Conservation (phyloP, 208 protist genomes). For the Wallacemonas collosoma region DNA sequence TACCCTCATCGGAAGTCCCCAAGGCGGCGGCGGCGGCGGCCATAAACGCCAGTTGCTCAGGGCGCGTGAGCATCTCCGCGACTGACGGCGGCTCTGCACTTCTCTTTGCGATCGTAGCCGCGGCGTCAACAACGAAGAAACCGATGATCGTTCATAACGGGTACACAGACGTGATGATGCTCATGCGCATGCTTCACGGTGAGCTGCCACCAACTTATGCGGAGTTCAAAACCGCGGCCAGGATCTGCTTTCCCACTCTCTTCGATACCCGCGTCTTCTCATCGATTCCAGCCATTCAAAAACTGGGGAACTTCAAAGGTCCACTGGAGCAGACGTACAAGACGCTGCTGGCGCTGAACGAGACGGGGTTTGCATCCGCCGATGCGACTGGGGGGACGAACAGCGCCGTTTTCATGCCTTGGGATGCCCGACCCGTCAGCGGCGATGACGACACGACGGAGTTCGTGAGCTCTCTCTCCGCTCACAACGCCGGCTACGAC, state of each 20-base stretch:
- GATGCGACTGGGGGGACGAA: background rate
- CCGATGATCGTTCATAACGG: conserved; percentile 67
- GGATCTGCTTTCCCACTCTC: conserved; percentile 49
- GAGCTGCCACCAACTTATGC: conserved; percentile 30
- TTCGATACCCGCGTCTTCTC: conserved; percentile 71
- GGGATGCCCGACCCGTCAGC: background rate
- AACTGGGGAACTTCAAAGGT: conserved; percentile 41
- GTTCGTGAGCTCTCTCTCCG: background rate
- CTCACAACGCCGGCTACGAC: conserved; percentile 54
- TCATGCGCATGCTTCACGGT: conserved; percentile 39
- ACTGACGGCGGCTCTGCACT: conserved; percentile 42
- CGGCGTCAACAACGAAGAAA: conserved; percentile 38
- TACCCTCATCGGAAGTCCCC: background rate
- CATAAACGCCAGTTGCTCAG: background rate
- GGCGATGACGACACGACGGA: conserved; percentile 10
- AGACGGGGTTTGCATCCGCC: background rate
- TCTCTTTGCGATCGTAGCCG: conserved; percentile 41
- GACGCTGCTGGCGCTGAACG: conserved; percentile 3
- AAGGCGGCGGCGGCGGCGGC: background rate
- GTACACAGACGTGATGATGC: conserved; percentile 61
- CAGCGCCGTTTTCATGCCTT: background rate
- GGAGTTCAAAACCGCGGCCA: conserved; percentile 51
- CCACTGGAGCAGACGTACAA: conserved; percentile 33
- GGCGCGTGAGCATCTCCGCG: conserved; percentile 1
- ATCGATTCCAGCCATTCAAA: conserved; percentile 39